Percentiles rank a stretch among this genome's conserved stretches.
Evolutionary conservation across 2,329 filamentous ascomycete species (phyloP).

Genomic region (Xylogone sp.): DNA sequence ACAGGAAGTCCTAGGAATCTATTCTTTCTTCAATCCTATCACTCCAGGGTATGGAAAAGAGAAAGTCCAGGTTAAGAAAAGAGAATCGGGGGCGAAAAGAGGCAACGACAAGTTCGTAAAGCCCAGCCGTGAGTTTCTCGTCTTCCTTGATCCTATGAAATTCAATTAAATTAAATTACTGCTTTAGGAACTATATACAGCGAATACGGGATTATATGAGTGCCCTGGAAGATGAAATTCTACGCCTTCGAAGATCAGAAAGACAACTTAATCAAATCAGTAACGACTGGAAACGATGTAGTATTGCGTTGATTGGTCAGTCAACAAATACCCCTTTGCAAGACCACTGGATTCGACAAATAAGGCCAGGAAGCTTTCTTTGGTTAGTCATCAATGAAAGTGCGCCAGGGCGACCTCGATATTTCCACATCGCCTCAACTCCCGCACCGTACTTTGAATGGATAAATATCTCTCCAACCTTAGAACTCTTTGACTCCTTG

Average conservation of each 20-base stretch:
- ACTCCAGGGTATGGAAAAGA: background rate
- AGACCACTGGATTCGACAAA: background rate
- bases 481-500: background rate
- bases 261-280: background rate
- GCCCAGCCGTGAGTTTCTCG: background rate
- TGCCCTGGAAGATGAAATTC: background rate
- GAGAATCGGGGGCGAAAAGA: background rate
- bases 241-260: background rate
- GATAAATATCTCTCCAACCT: background rate
- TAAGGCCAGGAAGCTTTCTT: background rate
- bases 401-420: background rate
- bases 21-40: background rate
- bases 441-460: background rate
- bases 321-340: background rate
- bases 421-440: background rate
- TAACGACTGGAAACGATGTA: background rate
- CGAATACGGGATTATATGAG: background rate
- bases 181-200: background rate
- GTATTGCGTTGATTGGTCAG: background rate
- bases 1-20: background rate
- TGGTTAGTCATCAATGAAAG: background rate
- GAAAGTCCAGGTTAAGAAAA: background rate
- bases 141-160: background rate
- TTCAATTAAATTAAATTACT: background rate
- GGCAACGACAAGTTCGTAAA: background rate